Base-by-base conservation (phyloP, 805 yeast species). In the Wickerhamiella bombiphila region DNA sequence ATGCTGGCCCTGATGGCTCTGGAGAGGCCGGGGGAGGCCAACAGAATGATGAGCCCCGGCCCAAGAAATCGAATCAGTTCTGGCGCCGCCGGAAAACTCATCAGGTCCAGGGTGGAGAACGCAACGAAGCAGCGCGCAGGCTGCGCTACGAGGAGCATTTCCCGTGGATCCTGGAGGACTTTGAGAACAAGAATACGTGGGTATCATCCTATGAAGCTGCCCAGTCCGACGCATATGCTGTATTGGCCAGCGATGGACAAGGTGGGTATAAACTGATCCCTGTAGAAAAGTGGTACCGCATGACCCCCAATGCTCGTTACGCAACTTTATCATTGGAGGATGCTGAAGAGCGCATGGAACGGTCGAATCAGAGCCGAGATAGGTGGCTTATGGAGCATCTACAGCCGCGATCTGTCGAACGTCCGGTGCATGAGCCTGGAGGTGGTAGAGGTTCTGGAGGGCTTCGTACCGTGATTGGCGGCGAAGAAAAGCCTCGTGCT, bases 91-190 rank as follows among this genome's bases (percentile, higher is more conserved):
- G 80, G 46, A 85, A 85, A 55, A 85, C 96, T 2, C 71, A 86
- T 50, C 94, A 86, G 57, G 72, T 83, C 15, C 75, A 70, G 48
- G 70, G 77, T 20, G 73, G 82, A 55, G 83, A 83, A 52, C 95
- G 83, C 51, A 83, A 81, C 46, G 97, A 86, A 49, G 72, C 72
- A 6, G 86, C 82, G 43, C 70, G 88, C 44, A 78, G 74, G 53
- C 64, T 91, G 44, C 68, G 97, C 54, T 91, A 88, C 55, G 98
- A 91, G 60, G 98, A 91, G 60, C 82, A 78, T 56, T 88, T 81
- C 51, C 98, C 98, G 0, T 91, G 98, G 98, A 94, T 91, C 14
- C 64, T 91, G 67, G 98, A 91, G 61, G 98, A 91, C 60, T 88
- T 80, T 56, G 95, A 85, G 52, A 94, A 94, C 33, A 69, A 72